Evolutionary conservation across 2,329 filamentous ascomycete genomes (phyloP), one percentile per base, ranked within the genome.

Genomic region (Epichloe scottii): DNA sequence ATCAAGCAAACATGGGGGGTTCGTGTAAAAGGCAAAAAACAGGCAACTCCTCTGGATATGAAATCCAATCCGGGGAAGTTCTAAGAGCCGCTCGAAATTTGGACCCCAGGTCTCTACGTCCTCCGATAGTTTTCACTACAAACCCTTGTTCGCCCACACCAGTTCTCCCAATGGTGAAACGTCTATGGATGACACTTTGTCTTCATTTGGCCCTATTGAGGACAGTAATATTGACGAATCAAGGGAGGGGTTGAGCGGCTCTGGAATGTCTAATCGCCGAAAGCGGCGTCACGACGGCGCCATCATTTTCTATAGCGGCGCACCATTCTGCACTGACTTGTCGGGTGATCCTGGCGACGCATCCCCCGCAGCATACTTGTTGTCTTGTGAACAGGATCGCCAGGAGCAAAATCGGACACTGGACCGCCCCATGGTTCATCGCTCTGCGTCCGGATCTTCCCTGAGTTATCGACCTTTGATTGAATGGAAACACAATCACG

Each of bases 271-370:
- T 51, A 73, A 60, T 59, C 72, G 68, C 55, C 74, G 69, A 56
- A 79, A 76, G 63, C 76, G 76, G 26, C 75, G 72, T 0, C 74
- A 81, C 12, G 81, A 86, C 53, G 88, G 87, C 8, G 82, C 85
- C 1, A 85, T 94, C 57, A 89, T 91, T 17, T 94, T 90, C 61
- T 94, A 91, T 63, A 87, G 78, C 54, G 86, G 85, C 26, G 84
- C 85, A 1, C 79, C 79, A 0, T 95, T 93, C 63, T 93, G 82
- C 63, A 89, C 83, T 1, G 89, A 95, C 63, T 68, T 93, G 3
- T 87, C 83, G 15, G 83, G 84, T 2, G 84, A 89, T 58, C 71
- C 71, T 11, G 74, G 73, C 2, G 73, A 75, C 21, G 54, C 65
- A 1, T 75, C 72, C 0, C 71, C 73, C 1, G 63, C 72, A 2